A percentile compares a stretch with the other conserved stretches of the same genome.
Evolutionary conservation across 23 red algal genomes (phyloP).

Genomic region (Chondrus crispus): DNA sequence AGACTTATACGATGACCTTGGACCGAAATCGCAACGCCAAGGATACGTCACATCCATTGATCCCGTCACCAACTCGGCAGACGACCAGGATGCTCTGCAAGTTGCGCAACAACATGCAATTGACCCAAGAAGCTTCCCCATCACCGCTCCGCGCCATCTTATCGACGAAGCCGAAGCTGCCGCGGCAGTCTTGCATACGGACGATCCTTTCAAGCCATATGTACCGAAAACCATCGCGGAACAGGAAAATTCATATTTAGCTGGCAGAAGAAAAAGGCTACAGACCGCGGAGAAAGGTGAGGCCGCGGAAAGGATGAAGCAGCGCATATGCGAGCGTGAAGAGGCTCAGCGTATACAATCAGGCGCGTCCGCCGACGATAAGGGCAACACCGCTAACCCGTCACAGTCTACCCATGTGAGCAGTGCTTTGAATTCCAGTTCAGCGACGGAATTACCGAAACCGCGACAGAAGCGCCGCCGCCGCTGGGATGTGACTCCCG

Average conservation of each 20-base stretch:
- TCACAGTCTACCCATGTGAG: too few species aligned
- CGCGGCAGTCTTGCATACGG: constrained; percentile 1
- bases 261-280: constrained; percentile 1
- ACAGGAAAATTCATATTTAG: constrained; percentile 49
- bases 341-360: not conserved
- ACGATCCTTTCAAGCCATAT: constrained; percentile 56
- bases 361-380: not conserved
- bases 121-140: not conserved
- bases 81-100: constrained; percentile 6
- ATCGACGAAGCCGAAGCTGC: constrained; percentile 56
- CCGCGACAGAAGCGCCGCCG: constrained; percentile 5
- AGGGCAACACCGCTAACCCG: too few species aligned
- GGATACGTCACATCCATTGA: constrained; percentile 52
- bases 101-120: not conserved
- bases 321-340: not conserved
- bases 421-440: not conserved
- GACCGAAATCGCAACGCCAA: not conserved
- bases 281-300: not conserved
- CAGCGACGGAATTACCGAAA: not conserved
- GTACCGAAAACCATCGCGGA: constrained; percentile 54
- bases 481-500: constrained; percentile 53
- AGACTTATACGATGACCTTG: constrained; percentile 17
- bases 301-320: not conserved
- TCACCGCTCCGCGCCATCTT: constrained; percentile 40
- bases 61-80: not conserved